A percentile compares a stretch with the other conserved stretches of the same genome.
Evolutionary conservation across 2,329 filamentous ascomycete genomes (phyloP).

Genomic region (Coniochaeta prunicola): DNA sequence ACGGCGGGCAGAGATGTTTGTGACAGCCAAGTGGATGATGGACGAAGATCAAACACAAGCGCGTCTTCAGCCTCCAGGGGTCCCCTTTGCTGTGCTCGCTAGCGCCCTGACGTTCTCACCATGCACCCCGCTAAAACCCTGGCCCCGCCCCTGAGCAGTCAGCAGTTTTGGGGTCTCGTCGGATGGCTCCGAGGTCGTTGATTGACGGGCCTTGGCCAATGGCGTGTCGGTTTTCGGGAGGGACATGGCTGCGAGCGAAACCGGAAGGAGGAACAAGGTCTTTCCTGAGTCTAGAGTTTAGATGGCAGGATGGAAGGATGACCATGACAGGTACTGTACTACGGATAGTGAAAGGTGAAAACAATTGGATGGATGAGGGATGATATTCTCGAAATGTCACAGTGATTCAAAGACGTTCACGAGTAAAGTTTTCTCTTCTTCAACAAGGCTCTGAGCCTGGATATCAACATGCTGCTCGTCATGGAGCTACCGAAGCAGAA

Average conservation of each 20-base stretch:
- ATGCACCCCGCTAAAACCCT: no score
- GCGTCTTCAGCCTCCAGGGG: neutral
- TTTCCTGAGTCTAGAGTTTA: no score
- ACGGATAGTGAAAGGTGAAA: neutral
- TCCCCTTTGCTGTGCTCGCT: neutral
- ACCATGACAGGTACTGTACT: no score
- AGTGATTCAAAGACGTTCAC: no score
- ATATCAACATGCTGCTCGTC: neutral
- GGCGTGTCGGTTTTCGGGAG: no score
- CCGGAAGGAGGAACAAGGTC: no score
- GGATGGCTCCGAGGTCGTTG: neutral
- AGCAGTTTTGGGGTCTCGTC: neutral
- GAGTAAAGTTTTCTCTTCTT: no score
- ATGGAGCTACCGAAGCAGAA: neutral
- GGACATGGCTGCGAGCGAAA: no score
- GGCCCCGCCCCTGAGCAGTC: neutral
- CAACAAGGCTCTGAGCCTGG: neutral
- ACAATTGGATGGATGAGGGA: neutral
- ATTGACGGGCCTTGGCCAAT: no score
- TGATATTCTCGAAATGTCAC: neutral
- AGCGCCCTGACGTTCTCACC: neutral
- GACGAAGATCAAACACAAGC: neutral
- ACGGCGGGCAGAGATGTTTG: neutral
- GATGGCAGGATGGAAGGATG: no score
- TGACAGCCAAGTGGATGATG: neutral